Base-by-base conservation (phyloP, 495 filamentous ascomycete species). In the Aspergillus bridgeri region DNA sequence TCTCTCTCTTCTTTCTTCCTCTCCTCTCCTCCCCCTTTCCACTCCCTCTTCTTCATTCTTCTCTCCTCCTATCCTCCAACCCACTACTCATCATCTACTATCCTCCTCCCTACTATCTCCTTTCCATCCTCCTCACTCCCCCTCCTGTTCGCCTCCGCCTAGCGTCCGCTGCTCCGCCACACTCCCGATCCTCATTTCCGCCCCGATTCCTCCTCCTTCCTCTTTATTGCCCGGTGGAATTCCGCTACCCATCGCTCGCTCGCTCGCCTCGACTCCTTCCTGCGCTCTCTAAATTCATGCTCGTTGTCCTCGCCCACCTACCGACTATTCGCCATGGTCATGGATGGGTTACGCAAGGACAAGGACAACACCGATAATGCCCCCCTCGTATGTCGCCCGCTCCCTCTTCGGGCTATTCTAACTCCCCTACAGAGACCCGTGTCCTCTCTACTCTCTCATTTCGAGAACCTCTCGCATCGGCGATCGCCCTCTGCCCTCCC, bases 391-490 rank as follows among this genome's bases (percentile, higher is more conserved):
- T 64, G 79, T 63, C 67, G 33, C 17, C 33, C 33, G 59, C 65
- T 45, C 52, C 46, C 65, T 53, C 46, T 15, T 29, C 19, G 27
- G 22, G 47, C 60, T 67, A 56, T 49, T 51, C 55, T 62, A 21
- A 58, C 49, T 45, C 17, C 11, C 51, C 42, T 60, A 42, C 60
- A 81, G 78, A 78, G 82, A 77, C 90, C 94, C 0, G 94, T 98
- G 23, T 98, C 94, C 44, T 96, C 93, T 47, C 78, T 98, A 29
- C 83, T 90, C 48, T 94, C 92, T 44, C 88, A 93, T 68, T 98
- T 98, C 66, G 94, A 98, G 78, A 88, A 88, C 56, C 86, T 96
- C 69, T 81, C 86, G 42, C 83, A 83, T 61, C 66, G 76, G 52
- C 83, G 68, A 51, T 64, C 69, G 9, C 64, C 65, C 22, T 71